Evolutionary conservation across 2,329 filamentous ascomycete species (phyloP).

Genomic region (Aspergillus sp.): DNA sequence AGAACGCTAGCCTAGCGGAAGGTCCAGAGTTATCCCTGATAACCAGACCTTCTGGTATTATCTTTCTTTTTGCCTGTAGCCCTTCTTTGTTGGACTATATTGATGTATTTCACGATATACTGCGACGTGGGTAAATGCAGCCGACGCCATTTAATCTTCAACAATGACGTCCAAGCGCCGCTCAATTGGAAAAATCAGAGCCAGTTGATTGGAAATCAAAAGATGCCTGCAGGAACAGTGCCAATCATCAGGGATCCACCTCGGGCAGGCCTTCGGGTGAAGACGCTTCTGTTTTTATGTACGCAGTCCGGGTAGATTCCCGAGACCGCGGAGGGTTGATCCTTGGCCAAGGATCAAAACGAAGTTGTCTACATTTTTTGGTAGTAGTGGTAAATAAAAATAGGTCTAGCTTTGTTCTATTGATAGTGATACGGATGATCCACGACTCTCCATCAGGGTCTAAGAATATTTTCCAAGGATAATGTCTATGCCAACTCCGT

Average conservation of each 20-base stretch:
- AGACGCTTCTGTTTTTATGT: not conserved
- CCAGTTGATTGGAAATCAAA: not conserved
- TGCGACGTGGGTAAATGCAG: not conserved
- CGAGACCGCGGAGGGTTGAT: too few relatives aligned
- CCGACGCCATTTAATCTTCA: not conserved
- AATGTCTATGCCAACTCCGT: too few relatives aligned
- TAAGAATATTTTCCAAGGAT: too few relatives aligned
- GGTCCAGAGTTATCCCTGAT: not conserved
- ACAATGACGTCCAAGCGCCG: not conserved
- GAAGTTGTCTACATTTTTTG: too few relatives aligned
- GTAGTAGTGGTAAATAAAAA: too few relatives aligned
- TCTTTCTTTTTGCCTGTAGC: not conserved
- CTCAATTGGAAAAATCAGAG: fast-evolving
- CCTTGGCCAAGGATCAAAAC: too few relatives aligned
- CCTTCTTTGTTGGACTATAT: not conserved
- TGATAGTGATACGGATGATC: too few relatives aligned
- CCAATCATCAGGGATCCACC: not conserved
- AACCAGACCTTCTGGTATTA: not conserved
- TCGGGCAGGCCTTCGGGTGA: not conserved
- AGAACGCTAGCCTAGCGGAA: constrained; percentile 24
- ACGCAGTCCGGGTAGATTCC: too few relatives aligned
- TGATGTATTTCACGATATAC: not conserved
- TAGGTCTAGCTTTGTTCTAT: too few relatives aligned
- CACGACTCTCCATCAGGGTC: too few relatives aligned
- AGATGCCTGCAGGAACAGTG: not conserved